Conservation (phyloP, 352 stramenopile genomes). For the Phytophthora gonapodyides region DNA sequence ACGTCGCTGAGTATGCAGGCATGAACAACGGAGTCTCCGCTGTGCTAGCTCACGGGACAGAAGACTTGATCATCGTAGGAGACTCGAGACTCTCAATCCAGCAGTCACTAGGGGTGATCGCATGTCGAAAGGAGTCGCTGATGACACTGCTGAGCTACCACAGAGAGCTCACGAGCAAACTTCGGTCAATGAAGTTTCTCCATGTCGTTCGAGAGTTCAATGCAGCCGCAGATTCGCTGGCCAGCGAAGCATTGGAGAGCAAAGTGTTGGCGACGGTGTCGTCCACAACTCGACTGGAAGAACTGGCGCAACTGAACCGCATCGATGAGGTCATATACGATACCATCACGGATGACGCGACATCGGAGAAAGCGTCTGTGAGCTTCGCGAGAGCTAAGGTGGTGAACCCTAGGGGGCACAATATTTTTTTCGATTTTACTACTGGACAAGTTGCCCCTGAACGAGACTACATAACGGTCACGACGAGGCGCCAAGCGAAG, state of each 20-base stretch:
- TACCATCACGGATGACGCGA: too few relatives aligned
- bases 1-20: constrained; percentile 5
- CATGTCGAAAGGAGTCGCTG: constrained; percentile 9
- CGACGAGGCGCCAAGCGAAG: too few relatives aligned
- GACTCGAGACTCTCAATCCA: constrained; percentile 19
- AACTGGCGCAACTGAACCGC: too few relatives aligned
- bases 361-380: too few relatives aligned
- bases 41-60: not conserved
- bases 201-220: constrained; percentile 7
- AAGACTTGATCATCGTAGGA: constrained; percentile 8
- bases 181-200: constrained; percentile 4
- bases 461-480: too few relatives aligned
- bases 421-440: too few relatives aligned
- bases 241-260: not conserved
- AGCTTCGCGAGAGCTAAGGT: too few relatives aligned
- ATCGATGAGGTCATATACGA: too few relatives aligned
- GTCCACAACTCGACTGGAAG: too few relatives aligned
- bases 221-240: constrained; percentile 1
- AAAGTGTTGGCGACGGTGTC: not conserved
- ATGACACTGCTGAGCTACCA: constrained; percentile 5
- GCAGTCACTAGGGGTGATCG: constrained; percentile 16
- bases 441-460: too few relatives aligned
- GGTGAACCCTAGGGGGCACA: too few relatives aligned
- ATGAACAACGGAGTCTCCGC: not conserved
- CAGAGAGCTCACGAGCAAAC: not conserved